phyloP scores from a whole-genome alignment of 2,329 filamentous ascomycete species.

The Beauveria rudraprayagi region DNA sequence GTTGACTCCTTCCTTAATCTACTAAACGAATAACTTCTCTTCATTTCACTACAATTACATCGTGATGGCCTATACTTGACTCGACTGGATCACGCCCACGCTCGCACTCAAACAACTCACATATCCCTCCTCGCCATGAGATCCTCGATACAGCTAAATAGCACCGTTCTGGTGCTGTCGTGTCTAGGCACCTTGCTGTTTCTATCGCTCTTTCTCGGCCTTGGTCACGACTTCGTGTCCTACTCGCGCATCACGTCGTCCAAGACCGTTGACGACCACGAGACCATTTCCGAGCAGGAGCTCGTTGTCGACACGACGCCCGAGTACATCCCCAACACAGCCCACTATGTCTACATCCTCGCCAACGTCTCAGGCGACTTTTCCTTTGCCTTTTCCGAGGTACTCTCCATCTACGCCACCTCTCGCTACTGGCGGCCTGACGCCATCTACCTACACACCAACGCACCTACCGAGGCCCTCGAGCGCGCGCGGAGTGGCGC shows the following conservation, averaged over 20 bases:
- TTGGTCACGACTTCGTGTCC: not conserved
- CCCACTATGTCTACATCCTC: slow-evolving; percentile 20
- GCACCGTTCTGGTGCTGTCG: not conserved
- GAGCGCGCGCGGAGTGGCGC: not conserved
- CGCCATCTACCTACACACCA: slow-evolving; percentile 20
- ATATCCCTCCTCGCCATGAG: not conserved
- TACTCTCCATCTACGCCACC: slow-evolving; percentile 18
- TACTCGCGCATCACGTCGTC: not conserved
- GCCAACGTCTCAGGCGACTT: slow-evolving; percentile 13
- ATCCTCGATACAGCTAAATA: not conserved
- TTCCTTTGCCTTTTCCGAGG: slow-evolving; percentile 16
- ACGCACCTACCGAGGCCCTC: slow-evolving; percentile 12
- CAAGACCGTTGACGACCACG: not conserved
- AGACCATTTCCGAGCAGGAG: not conserved
- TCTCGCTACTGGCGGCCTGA: slow-evolving; percentile 15
- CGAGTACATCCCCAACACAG: slow-evolving; percentile 18
- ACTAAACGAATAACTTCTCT: not conserved
- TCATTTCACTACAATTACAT: not conserved
- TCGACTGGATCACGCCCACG: not conserved
- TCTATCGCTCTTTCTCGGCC: not conserved
- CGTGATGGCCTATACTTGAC: not conserved
- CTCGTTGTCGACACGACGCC: not conserved
- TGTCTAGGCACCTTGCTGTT: not conserved
- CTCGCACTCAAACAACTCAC: not conserved
- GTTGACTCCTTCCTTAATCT: not conserved